Evolutionary conservation across 2,329 filamentous ascomycete genomes (phyloP).

Genomic region (Xylariaceae sp.): DNA sequence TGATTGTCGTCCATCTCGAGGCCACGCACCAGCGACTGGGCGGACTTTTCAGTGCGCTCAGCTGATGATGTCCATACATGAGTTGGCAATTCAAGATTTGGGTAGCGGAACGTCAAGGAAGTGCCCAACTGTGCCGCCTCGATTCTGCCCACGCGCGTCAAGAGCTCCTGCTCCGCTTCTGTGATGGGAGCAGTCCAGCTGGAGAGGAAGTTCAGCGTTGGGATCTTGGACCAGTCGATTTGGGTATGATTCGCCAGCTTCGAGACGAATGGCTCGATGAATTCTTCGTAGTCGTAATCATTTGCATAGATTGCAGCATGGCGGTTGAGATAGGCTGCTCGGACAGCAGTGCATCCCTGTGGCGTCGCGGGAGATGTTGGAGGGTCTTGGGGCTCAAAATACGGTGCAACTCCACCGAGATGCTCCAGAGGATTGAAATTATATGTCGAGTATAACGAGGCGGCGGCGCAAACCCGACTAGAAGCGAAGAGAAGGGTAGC

Average conservation of each 20-base stretch:
- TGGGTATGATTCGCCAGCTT: slow-evolving; percentile 57
- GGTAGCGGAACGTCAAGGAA: slow-evolving; percentile 58
- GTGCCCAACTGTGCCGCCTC: slow-evolving; percentile 60
- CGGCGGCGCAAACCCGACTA: slow-evolving; percentile 8
- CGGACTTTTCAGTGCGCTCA: slow-evolving; percentile 58
- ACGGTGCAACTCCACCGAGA: slow-evolving; percentile 54
- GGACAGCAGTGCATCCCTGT: slow-evolving; percentile 48
- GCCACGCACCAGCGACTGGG: slow-evolving; percentile 56
- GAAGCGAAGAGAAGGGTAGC: not conserved
- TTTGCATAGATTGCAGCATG: slow-evolving; percentile 61
- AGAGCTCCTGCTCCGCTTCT: slow-evolving; percentile 54
- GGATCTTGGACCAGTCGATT: slow-evolving; percentile 56
- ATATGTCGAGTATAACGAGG: slow-evolving; percentile 44
- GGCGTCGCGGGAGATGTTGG: slow-evolving; percentile 42
- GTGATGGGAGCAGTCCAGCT: slow-evolving; percentile 58
- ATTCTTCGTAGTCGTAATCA: slow-evolving; percentile 56
- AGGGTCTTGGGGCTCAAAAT: slow-evolving; percentile 54
- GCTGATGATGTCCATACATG: slow-evolving; percentile 63
- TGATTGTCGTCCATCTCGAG: slow-evolving; percentile 51
- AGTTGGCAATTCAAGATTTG: slow-evolving; percentile 48
- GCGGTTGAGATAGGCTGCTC: slow-evolving; percentile 56
- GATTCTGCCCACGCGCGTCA: slow-evolving; percentile 60
- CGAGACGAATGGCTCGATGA: slow-evolving; percentile 53
- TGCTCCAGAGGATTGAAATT: slow-evolving; percentile 54
- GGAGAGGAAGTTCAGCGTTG: slow-evolving; percentile 53